These are phyloP conservation scores for Picea mariana DNA, from an alignment of 83 land plant genomes.

Conservation along the genomic window DNA sequence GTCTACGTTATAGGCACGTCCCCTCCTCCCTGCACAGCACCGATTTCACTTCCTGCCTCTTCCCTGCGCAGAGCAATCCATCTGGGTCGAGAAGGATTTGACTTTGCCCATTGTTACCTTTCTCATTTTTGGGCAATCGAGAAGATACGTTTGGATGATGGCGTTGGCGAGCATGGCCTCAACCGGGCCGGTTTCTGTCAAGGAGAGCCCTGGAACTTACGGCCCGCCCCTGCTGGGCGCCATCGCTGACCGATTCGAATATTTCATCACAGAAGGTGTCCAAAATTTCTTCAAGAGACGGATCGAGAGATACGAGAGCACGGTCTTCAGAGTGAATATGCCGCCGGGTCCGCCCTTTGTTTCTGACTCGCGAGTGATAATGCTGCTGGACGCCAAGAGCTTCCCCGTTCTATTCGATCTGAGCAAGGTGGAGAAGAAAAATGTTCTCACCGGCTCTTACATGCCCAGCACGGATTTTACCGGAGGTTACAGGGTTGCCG, in stretches of 20 bases:
- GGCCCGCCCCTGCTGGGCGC: slow-evolving; percentile 66
- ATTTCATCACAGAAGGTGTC: slow-evolving; percentile 46
- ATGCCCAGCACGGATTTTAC: slow-evolving; percentile 60
- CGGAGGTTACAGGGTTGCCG: slow-evolving; percentile 56
- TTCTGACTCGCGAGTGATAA: slow-evolving; percentile 39
- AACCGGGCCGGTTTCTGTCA: not conserved
- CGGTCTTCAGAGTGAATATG: slow-evolving; percentile 68
- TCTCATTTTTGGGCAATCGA: no score
- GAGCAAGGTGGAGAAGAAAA: slow-evolving; percentile 58
- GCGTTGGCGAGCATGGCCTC: no score
- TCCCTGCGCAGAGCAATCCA: no score
- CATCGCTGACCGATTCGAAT: slow-evolving; percentile 53
- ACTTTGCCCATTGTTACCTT: no score
- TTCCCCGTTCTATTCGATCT: slow-evolving; percentile 71
- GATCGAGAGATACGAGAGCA: slow-evolving; percentile 46
- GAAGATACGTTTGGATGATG: no score
- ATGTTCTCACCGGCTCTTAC: slow-evolving; percentile 64
- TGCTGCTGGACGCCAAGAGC: slow-evolving; percentile 58
- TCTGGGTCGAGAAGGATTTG: no score
- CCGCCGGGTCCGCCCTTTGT: slow-evolving; percentile 69
- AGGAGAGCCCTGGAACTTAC: slow-evolving; percentile 60
- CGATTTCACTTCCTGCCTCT: no score
- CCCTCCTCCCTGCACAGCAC: no score
- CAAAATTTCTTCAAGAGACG: slow-evolving; percentile 43
- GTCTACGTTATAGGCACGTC: no score